These are phyloP conservation scores for Coemansia nantahalensis DNA, from an alignment of 192 early-diverging fungal genomes.

Conservation along the genomic window DNA sequence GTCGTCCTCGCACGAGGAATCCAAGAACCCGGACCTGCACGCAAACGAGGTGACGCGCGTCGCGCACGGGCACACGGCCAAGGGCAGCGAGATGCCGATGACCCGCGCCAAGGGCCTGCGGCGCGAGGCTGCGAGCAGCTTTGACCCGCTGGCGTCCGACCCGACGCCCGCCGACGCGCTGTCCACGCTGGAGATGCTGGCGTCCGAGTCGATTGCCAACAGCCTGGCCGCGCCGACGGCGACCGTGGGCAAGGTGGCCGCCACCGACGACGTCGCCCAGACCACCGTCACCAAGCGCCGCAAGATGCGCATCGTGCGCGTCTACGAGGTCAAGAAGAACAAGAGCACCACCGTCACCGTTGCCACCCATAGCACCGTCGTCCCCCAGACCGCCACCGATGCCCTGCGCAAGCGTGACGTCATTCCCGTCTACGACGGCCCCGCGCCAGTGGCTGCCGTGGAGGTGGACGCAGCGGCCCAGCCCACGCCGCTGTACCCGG, in stretches of 20 bases:
- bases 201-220: constrained; percentile 2
- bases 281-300: constrained; percentile 23
- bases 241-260: constrained; percentile 24
- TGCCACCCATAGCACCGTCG: constrained; percentile 1
- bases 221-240: constrained; percentile 11
- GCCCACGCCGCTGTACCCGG: neutral
- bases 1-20: constrained; percentile 26
- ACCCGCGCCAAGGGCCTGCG: constrained; percentile 27
- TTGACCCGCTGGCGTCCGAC: constrained; percentile 18
- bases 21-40: constrained; percentile 28
- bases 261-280: neutral
- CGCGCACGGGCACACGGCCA: constrained; percentile 23
- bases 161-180: neutral
- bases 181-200: constrained; percentile 8
- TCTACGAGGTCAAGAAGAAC: constrained; percentile 54
- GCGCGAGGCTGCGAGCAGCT: constrained; percentile 18
- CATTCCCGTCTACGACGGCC: constrained; percentile 25
- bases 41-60: constrained; percentile 33
- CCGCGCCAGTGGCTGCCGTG: too few relatives aligned
- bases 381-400: neutral
- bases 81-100: neutral
- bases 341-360: constrained; percentile 15
- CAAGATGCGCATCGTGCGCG: constrained; percentile 51
- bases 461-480: too few relatives aligned
- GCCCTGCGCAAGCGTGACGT: constrained; percentile 34